These are phyloP conservation scores for Pseudogymnoascus sp. DNA, from an alignment of 2,329 filamentous ascomycete genomes.

Conservation along the genomic window DNA sequence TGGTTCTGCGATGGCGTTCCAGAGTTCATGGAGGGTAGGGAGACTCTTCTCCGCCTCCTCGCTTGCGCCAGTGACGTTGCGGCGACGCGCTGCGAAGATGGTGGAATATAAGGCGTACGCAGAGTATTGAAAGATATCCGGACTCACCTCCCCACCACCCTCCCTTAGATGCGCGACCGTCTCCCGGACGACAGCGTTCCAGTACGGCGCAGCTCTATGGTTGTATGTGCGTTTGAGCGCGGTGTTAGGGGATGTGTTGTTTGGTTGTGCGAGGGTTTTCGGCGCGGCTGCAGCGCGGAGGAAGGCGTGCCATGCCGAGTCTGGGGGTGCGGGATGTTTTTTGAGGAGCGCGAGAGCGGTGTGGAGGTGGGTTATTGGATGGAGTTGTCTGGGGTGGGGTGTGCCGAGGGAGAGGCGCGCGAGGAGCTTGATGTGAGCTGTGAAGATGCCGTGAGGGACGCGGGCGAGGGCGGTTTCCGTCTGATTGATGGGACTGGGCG, in stretches of 20 bases:
- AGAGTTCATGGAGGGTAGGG: neutral
- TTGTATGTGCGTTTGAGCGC: neutral
- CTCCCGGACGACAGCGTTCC: conserved; percentile 17
- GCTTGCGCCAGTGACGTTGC: neutral
- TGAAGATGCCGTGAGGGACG: conserved; percentile 31
- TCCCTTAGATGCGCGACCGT: conserved; percentile 21
- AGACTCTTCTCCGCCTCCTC: neutral
- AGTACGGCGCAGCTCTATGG: neutral
- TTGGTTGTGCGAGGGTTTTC: neutral
- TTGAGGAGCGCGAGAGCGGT: neutral
- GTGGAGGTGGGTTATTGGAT: neutral
- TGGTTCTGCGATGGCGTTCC: neutral
- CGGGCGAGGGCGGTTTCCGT: conserved; percentile 36
- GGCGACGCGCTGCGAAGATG: conserved; percentile 15
- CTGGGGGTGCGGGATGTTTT: neutral
- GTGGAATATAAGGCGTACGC: conserved; percentile 23
- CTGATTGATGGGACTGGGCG: neutral
- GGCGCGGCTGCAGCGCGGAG: conserved; percentile 15
- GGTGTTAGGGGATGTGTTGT: neutral
- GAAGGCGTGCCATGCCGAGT: neutral
- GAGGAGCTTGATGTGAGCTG: conserved; percentile 44
- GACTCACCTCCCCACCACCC: conserved; percentile 23
- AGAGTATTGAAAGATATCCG: conserved; percentile 21
- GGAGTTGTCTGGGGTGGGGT: neutral
- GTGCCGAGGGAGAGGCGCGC: conserved; percentile 31